Evolutionary conservation across 2,329 filamentous ascomycete species (phyloP), one percentile per base, ranked within the genome.

Genomic region (Thielaviopsis musarum): DNA sequence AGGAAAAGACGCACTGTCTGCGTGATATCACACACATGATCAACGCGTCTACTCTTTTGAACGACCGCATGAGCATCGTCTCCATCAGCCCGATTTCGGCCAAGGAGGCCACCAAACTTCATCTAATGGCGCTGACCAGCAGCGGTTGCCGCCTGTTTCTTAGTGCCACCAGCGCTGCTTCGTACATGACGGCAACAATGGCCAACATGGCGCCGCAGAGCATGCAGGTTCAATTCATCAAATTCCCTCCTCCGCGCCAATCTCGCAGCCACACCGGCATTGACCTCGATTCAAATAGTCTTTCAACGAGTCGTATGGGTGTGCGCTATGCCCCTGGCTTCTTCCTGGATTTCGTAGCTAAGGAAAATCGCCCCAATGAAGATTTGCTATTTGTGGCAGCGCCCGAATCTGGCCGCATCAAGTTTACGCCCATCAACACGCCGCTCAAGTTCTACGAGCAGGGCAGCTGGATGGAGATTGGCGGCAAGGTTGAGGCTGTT

Each of bases 211-310:
- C 87, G 0, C 91, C 93, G 0, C 91, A 88, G 65, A 96, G 89
- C 71, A 96, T 98, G 89, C 91, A 96, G 70, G 83, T 96, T n/a
- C 87, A 94, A 65, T 93, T 95, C 67, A 88, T 98, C 70, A 94
- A 93, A 68, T 95, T 95, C 61, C 93, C 94, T 1, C 93, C 93
- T 0, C 70, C 74, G 48, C 73, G 71, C 61, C 71, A 64, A 63
- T 41, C 66, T 67, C n/a, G 45, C 59, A 55, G 52, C 13, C 65
- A 65, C n/a, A 75, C 78, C 34, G 65, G 70, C 2, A 68, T 77
- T 10, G 75, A 80, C 65, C 66, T 74, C 62, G 73, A 76, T 63
- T 81, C 76, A 57, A 71, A 71, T 56, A 71, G 73, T 63, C 74
- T 79, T 65, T 68, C 74, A 3, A 70, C 69, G 2, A 83, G 79